phyloP scores from a whole-genome alignment of 768 basidiomycete species.

The Leccinum subtestaceum region DNA sequence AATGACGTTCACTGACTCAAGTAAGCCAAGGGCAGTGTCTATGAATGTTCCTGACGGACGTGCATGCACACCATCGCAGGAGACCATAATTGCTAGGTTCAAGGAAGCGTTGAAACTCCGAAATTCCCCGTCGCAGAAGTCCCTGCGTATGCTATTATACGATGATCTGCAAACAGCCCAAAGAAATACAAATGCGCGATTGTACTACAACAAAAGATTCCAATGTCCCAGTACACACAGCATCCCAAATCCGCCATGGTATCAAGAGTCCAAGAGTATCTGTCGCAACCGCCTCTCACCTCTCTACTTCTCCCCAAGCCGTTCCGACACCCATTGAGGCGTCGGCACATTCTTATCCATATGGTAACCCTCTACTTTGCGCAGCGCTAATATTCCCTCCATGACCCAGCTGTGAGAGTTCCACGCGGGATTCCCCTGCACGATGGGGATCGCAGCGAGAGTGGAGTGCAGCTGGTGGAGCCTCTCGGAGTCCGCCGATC shows the following conservation, averaged over 20 bases:
- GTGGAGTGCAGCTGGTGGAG: slow-evolving; percentile 29
- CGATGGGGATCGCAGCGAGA: slow-evolving; percentile 25
- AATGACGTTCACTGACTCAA: slow-evolving; percentile 13
- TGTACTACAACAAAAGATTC: slow-evolving; percentile 6
- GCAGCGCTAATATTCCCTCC: slow-evolving; percentile 30
- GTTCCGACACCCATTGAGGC: slow-evolving; percentile 28
- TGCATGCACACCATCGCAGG: not conserved
- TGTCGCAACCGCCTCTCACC: slow-evolving; percentile 5
- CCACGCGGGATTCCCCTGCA: slow-evolving; percentile 29
- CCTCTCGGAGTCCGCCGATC: slow-evolving; percentile 28
- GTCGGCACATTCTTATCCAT: slow-evolving; percentile 33
- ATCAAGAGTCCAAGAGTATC: slow-evolving; percentile 19
- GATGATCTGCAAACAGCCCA: slow-evolving; percentile 16
- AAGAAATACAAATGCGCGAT: slow-evolving; percentile 25
- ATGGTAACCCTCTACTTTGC: slow-evolving; percentile 27
- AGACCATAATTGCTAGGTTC: slow-evolving; percentile 23
- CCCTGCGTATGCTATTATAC: slow-evolving; percentile 5
- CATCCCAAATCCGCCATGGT: slow-evolving; percentile 18
- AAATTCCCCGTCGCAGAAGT: slow-evolving; percentile 11
- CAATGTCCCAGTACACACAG: slow-evolving; percentile 22
- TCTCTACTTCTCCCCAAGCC: slow-evolving; percentile 25
- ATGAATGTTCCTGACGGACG: slow-evolving; percentile 3
- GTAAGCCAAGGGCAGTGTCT: not conserved
- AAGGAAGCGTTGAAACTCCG: slow-evolving; percentile 9
- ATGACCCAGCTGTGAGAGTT: slow-evolving; percentile 31